Evolutionary conservation across 2,329 filamentous ascomycete genomes (phyloP).

Genomic region (Arachnomyces sp.): DNA sequence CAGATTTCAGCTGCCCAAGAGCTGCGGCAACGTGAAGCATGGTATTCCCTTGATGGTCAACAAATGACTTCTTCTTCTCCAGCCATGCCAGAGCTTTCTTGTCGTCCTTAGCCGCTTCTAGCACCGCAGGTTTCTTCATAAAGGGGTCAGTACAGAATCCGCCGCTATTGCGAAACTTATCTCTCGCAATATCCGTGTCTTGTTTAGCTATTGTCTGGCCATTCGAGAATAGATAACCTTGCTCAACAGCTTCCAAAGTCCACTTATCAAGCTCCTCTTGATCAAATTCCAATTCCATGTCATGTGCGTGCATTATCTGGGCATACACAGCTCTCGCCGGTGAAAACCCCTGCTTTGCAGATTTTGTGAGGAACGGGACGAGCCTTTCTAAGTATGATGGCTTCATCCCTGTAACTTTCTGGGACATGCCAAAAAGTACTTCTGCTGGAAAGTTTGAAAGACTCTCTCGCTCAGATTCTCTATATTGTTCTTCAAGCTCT

Average conservation of each 20-base stretch:
- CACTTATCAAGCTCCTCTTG: slow-evolving; percentile 14
- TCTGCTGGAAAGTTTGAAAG: slow-evolving; percentile 14
- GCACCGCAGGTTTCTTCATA: slow-evolving; percentile 12
- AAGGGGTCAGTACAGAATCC: slow-evolving; percentile 20
- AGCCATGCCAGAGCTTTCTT: slow-evolving; percentile 9
- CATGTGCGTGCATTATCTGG: slow-evolving; percentile 19
- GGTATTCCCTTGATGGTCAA: slow-evolving; percentile 20
- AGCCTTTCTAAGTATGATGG: slow-evolving; percentile 17
- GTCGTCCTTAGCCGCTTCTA: slow-evolving; percentile 9
- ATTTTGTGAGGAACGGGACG: slow-evolving; percentile 16
- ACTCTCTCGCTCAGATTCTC: slow-evolving; percentile 9
- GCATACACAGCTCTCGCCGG: slow-evolving; percentile 21
- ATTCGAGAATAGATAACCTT: slow-evolving; percentile 17
- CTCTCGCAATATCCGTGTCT: slow-evolving; percentile 11
- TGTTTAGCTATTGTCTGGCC: slow-evolving; percentile 3
- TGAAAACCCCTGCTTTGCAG: slow-evolving; percentile 15
- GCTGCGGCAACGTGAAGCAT: slow-evolving; percentile 20
- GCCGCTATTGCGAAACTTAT: slow-evolving; percentile 15
- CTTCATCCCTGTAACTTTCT: slow-evolving; percentile 19
- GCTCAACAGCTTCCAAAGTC: slow-evolving; percentile 18
- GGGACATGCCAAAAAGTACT: slow-evolving; percentile 20
- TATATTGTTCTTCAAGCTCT: slow-evolving; percentile 20
- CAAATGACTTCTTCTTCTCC: slow-evolving; percentile 7
- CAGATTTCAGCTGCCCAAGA: slow-evolving; percentile 11
- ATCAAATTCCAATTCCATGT: slow-evolving; percentile 11